Evolutionary conservation across 2,329 filamentous ascomycete genomes (phyloP).

Genomic region (Fusarium sp.): DNA sequence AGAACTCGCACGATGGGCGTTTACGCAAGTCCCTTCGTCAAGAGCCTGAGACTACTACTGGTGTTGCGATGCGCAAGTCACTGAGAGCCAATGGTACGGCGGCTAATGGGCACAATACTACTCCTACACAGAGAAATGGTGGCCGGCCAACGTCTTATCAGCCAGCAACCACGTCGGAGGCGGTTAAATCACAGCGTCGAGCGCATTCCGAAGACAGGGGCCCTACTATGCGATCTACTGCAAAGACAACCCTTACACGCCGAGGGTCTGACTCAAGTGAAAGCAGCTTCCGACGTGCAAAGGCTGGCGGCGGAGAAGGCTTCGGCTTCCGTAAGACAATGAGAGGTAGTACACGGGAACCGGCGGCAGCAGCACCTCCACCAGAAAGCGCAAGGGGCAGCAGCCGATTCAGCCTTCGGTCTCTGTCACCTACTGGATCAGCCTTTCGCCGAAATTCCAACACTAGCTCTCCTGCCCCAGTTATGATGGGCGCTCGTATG

Average conservation of each 20-base stretch:
- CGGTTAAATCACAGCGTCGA: conserved; percentile 33
- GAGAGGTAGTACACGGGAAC: conserved; percentile 56
- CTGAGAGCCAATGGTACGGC: conserved; percentile 29
- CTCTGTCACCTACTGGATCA: conserved; percentile 72
- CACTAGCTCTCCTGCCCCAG: conserved; percentile 48
- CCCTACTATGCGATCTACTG: conserved; percentile 23
- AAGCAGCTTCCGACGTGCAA: conserved; percentile 81
- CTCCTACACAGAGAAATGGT: conserved; percentile 2
- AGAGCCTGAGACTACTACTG: conserved; percentile 18
- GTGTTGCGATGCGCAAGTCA: conserved; percentile 37
- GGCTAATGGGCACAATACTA: conserved; percentile 5
- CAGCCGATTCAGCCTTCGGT: conserved; percentile 76
- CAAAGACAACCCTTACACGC: conserved; percentile 56
- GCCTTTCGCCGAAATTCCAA: conserved; percentile 56
- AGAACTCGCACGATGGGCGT: conserved; percentile 19
- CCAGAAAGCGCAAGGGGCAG: conserved; percentile 49
- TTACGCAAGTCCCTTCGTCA: conserved; percentile 38
- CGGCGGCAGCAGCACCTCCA: conserved; percentile 9
- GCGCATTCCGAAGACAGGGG: conserved; percentile 41
- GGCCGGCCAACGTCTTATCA: conserved; percentile 47
- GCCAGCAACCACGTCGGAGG: conserved; percentile 20
- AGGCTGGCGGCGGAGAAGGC: conserved; percentile 56
- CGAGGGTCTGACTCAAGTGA: conserved; percentile 74
- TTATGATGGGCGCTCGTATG: conserved; percentile 52
- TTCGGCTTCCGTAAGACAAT: conserved; percentile 78